These are phyloP conservation scores for Bolboschoenus planiculmis DNA, from an alignment of 176 grass and related monocot genomes.

Conservation along the genomic window DNA sequence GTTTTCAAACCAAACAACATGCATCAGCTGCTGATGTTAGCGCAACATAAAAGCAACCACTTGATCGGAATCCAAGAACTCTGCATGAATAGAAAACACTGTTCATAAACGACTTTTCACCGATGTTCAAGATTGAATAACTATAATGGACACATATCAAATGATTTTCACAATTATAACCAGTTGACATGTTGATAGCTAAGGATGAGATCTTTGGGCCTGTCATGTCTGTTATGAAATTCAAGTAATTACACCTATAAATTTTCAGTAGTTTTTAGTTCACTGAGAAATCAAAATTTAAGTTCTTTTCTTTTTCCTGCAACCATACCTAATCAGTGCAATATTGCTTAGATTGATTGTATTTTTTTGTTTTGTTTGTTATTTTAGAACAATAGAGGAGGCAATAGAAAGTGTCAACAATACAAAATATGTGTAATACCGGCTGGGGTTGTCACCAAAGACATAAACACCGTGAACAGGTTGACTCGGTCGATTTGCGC, in stretches of 20 bases:
- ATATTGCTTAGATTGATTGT: neutral
- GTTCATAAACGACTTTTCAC: too few relatives aligned
- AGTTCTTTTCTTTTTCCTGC: neutral
- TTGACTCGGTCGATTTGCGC: slow-evolving; percentile 51
- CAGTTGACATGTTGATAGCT: slow-evolving; percentile 60
- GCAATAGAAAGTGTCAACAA: slow-evolving; percentile 52
- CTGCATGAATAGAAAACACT: too few relatives aligned
- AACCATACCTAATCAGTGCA: neutral
- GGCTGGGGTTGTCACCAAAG: slow-evolving; percentile 46
- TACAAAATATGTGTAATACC: slow-evolving; percentile 41
- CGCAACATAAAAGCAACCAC: too few relatives aligned
- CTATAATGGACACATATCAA: too few relatives aligned
- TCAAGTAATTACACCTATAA: slow-evolving; percentile 31
- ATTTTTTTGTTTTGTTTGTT: neutral
- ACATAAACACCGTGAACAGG: slow-evolving; percentile 55
- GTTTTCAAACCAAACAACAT: too few relatives aligned
- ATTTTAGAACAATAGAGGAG: slow-evolving; percentile 51
- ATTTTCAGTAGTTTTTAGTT: neutral
- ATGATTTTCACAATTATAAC: too few relatives aligned
- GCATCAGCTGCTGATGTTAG: too few relatives aligned
- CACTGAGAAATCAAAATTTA: neutral
- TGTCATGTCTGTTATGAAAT: slow-evolving; percentile 74
- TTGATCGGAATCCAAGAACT: too few relatives aligned
- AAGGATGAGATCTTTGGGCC: slow-evolving; percentile 80
- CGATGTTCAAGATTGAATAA: too few relatives aligned